Evolutionary conservation across 257 asterid species (phyloP), one percentile per base, ranked within the genome.

Genomic region (Eucommia ulmoides): DNA sequence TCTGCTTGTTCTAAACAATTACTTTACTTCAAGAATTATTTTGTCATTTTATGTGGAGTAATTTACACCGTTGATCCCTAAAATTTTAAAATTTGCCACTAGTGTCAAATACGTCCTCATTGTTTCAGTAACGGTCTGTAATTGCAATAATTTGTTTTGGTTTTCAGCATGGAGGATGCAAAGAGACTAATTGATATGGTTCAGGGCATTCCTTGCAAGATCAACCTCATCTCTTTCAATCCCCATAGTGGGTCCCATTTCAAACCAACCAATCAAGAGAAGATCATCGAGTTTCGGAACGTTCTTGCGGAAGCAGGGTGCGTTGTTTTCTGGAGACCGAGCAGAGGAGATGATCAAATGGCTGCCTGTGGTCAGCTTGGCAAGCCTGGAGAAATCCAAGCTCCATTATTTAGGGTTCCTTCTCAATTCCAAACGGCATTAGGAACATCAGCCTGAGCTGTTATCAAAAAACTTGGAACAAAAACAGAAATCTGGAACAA

Each of bases 351-450:
- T 3, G 98, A 89, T 74, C 78, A 79, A 69, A 89, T 89, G 98
- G 96, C 98, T 12, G 98, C 98, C 50, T 89, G 98, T 20, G 98
- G 98, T 51, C 98, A 89, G 79, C 94, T 89, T 41, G 98, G 98
- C 49, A 66, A 74, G 70, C 96, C 85, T 0, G 92, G 93, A 23
- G 94, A 89, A 41, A 57, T 80, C 55, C 94, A 77, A 67, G 94
- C 93, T 52, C 96, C 98, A 2, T 16, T 76, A 76, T 77, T 89
- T 22, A 75, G 83, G 25, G 93, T 89, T 50, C 96, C 98, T 7
- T 63, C 81, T 24, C 71, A 74, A 64, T 89, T 89, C 64, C 79
- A 56, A 65, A 64, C 66, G 33, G 84, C 78, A 44, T 8, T 79
- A 16, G 71, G 52, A 58, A 72, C 71, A 51, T 44, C 70, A 20